A percentile compares a stretch with the other conserved stretches of the same genome.
These are phyloP conservation scores for Trichosanthes truncata DNA, from an alignment of 306 rosid genomes.

Conservation along the genomic window DNA sequence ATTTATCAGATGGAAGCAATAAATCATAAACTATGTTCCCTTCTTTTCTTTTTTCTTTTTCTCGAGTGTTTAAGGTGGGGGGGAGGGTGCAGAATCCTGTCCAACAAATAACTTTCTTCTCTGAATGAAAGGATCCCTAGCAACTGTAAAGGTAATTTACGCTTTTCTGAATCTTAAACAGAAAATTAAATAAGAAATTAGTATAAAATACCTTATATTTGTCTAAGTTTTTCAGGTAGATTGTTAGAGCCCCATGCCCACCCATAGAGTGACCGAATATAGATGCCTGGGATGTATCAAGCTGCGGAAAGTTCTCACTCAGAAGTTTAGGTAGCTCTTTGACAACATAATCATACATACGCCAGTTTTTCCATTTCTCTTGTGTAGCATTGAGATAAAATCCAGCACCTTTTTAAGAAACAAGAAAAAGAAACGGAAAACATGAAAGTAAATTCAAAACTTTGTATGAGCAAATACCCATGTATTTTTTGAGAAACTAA, in stretches of 20 bases:
- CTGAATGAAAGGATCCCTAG: not conserved
- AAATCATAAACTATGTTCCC: not conserved
- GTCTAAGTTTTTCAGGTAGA: conserved; percentile 71
- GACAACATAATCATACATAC: conserved; percentile 90
- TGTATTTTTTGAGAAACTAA: not conserved
- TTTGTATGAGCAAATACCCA: not conserved
- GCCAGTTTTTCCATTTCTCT: conserved; percentile 99
- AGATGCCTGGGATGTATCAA: conserved; percentile 70
- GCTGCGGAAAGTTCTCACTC: conserved; percentile 62
- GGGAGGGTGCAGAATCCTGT: not conserved
- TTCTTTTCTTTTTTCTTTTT: not conserved
- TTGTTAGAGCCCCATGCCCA: conserved; percentile 88
- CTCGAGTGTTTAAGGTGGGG: not conserved
- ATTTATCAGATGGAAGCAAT: not conserved
- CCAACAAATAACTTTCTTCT: not conserved
- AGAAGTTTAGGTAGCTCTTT: conserved; percentile 78
- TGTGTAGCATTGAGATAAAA: conserved; percentile 91
- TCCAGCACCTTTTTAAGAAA: conserved; percentile 64
- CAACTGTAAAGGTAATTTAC: not conserved
- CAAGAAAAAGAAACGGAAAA: not conserved
- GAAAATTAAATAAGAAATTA: conserved; percentile 4
- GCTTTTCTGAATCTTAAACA: not conserved
- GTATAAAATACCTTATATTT: conserved; percentile 62
- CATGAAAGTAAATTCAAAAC: not conserved
- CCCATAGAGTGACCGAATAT: conserved; percentile 97